These are phyloP conservation scores for Linum trigynum DNA, from an alignment of 345 rosid species.

Conservation along the genomic window DNA sequence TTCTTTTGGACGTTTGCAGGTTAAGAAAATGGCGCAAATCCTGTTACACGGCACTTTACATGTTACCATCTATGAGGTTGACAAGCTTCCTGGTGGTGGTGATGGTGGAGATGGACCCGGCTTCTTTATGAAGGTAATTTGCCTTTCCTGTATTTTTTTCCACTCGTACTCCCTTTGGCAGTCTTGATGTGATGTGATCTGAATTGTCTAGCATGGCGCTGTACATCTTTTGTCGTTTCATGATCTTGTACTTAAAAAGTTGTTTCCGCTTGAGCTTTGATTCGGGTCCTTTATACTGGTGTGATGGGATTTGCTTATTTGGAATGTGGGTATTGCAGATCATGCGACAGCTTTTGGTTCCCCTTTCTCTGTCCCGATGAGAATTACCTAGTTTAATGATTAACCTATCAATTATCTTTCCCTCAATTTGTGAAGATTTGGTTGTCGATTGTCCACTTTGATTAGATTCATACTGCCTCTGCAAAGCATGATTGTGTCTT, in stretches of 20 bases:
- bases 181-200: no score
- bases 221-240: neutral
- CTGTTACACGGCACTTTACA: slow-evolving; percentile 45
- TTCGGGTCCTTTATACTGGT: neutral
- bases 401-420: no score
- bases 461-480: neutral
- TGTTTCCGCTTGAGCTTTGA: neutral
- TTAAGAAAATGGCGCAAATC: slow-evolving; percentile 17
- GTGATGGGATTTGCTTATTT: no score
- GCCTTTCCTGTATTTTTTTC: neutral
- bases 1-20: neutral
- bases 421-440: no score
- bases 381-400: no score
- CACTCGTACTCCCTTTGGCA: no score
- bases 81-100: slow-evolving; percentile 16
- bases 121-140: slow-evolving; percentile 34
- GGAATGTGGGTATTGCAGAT: no score
- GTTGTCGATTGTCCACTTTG: neutral
- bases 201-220: no score
- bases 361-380: no score
- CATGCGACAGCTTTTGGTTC: no score
- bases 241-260: neutral
- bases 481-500: neutral
- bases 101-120: neutral
- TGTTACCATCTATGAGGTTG: slow-evolving; percentile 33